A percentile compares a stretch with the other conserved stretches of the same genome.
phyloP scores from a whole-genome alignment of 108 stramenopile species.

The Nannochloropsis salina region DNA sequence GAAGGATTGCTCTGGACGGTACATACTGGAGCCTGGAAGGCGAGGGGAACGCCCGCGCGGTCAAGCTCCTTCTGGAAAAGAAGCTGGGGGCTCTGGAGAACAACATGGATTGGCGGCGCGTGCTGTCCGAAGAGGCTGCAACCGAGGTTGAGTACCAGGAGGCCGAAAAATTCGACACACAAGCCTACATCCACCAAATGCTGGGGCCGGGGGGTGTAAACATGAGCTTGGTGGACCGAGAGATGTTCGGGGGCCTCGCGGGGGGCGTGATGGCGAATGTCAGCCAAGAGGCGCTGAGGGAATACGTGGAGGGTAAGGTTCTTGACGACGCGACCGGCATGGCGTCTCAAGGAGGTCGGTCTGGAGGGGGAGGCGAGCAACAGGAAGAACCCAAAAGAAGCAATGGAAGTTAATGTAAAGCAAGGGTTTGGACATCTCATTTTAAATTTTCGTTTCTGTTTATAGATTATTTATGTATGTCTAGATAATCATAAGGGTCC shows the following conservation, averaged over 20 bases:
- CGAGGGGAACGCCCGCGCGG: background rate
- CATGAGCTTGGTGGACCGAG: slow-evolving; percentile 7
- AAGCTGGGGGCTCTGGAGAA: background rate
- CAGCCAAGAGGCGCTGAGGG: background rate
- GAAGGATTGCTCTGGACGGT: slow-evolving; percentile 1
- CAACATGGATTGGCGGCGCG: slow-evolving; percentile 2
- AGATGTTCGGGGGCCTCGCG: background rate
- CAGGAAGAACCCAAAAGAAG: background rate
- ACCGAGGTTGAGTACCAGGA: slow-evolving; percentile 12
- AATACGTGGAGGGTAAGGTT: slow-evolving; percentile 17
- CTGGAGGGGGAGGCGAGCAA: background rate
- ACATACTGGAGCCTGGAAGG: slow-evolving; percentile 3
- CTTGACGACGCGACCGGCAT: background rate
- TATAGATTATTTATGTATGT: too few species aligned
- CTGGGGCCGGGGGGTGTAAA: background rate
- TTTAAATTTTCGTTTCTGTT: background rate
- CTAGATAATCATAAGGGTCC: too few species aligned
- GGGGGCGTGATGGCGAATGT: slow-evolving; percentile 7
- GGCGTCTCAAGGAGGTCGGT: too few species aligned
- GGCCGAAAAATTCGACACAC: slow-evolving; percentile 16
- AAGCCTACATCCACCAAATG: slow-evolving; percentile 1
- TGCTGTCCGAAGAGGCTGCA: background rate
- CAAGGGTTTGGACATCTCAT: background rate
- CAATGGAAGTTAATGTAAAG: background rate
- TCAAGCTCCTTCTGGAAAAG: background rate